Evolutionary conservation across 192 early-diverging fungal genomes (phyloP).

Genomic region (Linnemannia hyalina): DNA sequence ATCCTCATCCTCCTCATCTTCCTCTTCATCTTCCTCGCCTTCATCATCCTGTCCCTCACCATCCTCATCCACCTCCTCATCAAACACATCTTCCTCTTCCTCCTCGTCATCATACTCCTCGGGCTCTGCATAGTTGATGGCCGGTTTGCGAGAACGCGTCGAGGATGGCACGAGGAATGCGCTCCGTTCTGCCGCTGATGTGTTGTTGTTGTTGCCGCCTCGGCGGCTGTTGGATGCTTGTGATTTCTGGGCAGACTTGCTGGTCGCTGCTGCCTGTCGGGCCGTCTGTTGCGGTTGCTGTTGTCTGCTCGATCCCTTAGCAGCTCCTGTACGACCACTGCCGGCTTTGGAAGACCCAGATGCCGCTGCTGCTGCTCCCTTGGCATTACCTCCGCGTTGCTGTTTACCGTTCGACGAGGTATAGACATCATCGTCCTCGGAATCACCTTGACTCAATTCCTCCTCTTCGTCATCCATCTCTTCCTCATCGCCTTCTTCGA

Average conservation of each 20-base stretch:
- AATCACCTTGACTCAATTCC: constrained; percentile 18
- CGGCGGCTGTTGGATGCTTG: neutral
- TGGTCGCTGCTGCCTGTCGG: constrained; percentile 10
- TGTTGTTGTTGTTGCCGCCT: neutral
- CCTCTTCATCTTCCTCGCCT: constrained; percentile 5
- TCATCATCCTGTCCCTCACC: constrained; percentile 34
- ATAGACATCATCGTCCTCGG: constrained; percentile 34
- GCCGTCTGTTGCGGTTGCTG: neutral
- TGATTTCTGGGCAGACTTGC: neutral
- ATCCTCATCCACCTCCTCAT: constrained; percentile 32
- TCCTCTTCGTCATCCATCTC: constrained; percentile 23
- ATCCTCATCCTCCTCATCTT: constrained; percentile 15
- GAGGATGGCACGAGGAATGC: constrained; percentile 31
- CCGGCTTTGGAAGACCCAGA: neutral
- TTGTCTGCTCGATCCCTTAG: neutral
- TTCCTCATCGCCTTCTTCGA: constrained; percentile 13
- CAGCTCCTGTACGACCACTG: neutral
- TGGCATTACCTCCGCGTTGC: neutral
- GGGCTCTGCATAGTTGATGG: constrained; percentile 54
- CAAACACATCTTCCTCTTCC: constrained; percentile 20
- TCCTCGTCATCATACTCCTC: constrained; percentile 45
- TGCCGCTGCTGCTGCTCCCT: neutral
- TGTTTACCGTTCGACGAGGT: neutral
- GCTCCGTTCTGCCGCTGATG: constrained; percentile 17
- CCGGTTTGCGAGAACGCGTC: constrained; percentile 38